Evolutionary conservation across 768 basidiomycete species (phyloP), one percentile per base, ranked within the genome.

Genomic region (Leccinum disarticulatum): DNA sequence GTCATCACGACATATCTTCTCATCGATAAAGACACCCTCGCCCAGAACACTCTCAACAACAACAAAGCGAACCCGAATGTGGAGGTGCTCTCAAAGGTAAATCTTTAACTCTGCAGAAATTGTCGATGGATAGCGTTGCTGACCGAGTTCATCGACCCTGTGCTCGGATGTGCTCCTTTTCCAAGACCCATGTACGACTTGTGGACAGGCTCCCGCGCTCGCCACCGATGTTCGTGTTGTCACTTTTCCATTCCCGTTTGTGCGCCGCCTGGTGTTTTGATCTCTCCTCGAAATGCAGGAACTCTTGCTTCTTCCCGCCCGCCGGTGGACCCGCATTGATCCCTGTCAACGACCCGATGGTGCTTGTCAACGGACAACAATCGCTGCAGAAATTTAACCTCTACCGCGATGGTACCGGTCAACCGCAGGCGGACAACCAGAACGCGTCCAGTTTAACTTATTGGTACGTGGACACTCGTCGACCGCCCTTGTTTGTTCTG

Each of bases 1-100:
- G 60, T 72, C 3, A 28, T 72, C 19, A 72, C 69, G 11, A 70
- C 69, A 28, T 70, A 70, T 59, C 70, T 72, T 30, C 52, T 70
- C 7, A 58, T 72, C 22, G 59, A 55, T 1, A 35, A 25, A 3
- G 60, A 72, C 19, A 72, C 70, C 3, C 66, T 70, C 19, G 63
- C 68, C 3, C 69, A 70, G 51, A 70, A 70, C 7, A 71, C 70
- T 27, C 69, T 70, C 2, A 54, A 4, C 9, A 70, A 70, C 46
- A 59, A 56, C 38, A 54, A 72, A 35, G 70, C 68, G 8, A 70
- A 72, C n/a, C 68, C 69, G 3, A 5, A 57, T 25, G 68, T 70
- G 13, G 48, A 57, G 30, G 70, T 64, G 30, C 54, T 72, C 35
- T 63, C 68, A 11, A 70, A 70, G 63, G 69, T 70, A 52, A 47